These are phyloP conservation scores for Rhodotorula diobovata DNA, from an alignment of 768 basidiomycete species.

Conservation along the genomic window DNA sequence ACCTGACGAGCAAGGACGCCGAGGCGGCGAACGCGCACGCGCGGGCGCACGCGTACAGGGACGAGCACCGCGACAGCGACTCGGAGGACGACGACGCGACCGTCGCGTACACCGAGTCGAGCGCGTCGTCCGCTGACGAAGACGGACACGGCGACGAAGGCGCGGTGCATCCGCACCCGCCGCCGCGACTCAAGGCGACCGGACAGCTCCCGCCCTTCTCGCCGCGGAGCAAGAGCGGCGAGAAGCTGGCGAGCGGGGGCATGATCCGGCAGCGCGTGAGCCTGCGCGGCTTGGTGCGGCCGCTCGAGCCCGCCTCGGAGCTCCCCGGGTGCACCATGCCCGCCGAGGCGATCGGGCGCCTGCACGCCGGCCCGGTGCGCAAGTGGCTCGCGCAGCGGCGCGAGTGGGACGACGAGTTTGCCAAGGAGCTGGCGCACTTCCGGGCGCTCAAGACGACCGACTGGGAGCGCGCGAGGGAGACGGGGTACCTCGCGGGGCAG, in stretches of 20 bases:
- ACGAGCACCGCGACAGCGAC: background rate
- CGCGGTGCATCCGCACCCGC: background rate
- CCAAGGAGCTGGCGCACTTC: slow-evolving; percentile 42
- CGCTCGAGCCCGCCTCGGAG: slow-evolving; percentile 67
- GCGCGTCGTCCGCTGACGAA: background rate
- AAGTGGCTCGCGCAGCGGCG: slow-evolving; percentile 46
- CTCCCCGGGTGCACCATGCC: slow-evolving; percentile 65
- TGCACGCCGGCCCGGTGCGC: slow-evolving; percentile 45
- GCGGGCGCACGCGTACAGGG: no score
- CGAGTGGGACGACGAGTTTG: slow-evolving; percentile 47
- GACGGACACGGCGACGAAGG: background rate
- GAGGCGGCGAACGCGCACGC: slow-evolving; percentile 3
- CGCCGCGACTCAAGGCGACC: slow-evolving; percentile 14
- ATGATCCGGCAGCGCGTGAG: slow-evolving; percentile 92
- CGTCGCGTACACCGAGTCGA: slow-evolving; percentile 3
- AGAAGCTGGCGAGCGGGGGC: slow-evolving; percentile 45
- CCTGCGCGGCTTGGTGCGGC: slow-evolving; percentile 68
- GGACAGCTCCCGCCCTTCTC: slow-evolving; percentile 29
- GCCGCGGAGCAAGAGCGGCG: background rate
- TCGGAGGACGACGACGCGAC: background rate
- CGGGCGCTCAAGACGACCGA: slow-evolving; percentile 42
- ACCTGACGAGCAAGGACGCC: background rate
- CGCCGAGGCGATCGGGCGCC: slow-evolving; percentile 59
- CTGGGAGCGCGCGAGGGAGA: slow-evolving; percentile 40
- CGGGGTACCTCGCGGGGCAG: slow-evolving; percentile 46